Base-by-base conservation (phyloP, 805 yeast species). In the Saturnispora halmiae region DNA sequence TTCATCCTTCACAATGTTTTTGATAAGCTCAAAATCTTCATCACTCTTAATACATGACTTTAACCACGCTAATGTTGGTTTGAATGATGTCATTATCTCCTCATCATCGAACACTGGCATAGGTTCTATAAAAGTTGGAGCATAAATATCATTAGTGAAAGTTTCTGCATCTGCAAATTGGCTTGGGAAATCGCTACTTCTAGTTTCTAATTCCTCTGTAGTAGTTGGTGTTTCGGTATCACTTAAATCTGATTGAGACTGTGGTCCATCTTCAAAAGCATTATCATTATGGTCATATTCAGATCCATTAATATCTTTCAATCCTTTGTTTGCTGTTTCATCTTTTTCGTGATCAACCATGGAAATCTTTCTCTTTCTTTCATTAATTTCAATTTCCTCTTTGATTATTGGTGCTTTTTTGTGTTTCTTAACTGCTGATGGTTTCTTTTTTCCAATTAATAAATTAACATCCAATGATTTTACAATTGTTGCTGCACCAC, bases 21-120 rank as follows among this genome's bases (percentile, higher is more conserved):
- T 65, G 16, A 83, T 67, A 14, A 81, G 53, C 28, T 53, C 56
- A 36, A 77, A 61, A 57, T 87, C 96, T 55, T 88, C 95, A 1
- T 73, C 76, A 53, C 87, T 95, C 50, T 74, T 75, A 5, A 87
- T 60, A 2, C 75, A 42, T 2, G 58, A 53, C 46, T 79, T 82
- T 3, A 84, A 47, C 15, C 65, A 65, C 4, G 61, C 64, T 18
- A 86, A 51, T 34, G 72, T 76, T 26, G 60, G 52, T 13, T 56
- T 59, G 34, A 67, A 67, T 5, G 68, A 59, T 3, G 52, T 63
- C 8, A 38, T 19, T 42, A 31, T 6, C 4, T 65, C 49, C 29
- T 59, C 60, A 33, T 67, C 71, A 11, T 69, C 68, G 29, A 60
- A 70, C 2, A 81, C 86, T 0, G 86, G 70, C 11, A 55, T 46